Evolutionary conservation across 2,329 filamentous ascomycete genomes (phyloP).

Genomic region (Emmonsiellopsis sp.): DNA sequence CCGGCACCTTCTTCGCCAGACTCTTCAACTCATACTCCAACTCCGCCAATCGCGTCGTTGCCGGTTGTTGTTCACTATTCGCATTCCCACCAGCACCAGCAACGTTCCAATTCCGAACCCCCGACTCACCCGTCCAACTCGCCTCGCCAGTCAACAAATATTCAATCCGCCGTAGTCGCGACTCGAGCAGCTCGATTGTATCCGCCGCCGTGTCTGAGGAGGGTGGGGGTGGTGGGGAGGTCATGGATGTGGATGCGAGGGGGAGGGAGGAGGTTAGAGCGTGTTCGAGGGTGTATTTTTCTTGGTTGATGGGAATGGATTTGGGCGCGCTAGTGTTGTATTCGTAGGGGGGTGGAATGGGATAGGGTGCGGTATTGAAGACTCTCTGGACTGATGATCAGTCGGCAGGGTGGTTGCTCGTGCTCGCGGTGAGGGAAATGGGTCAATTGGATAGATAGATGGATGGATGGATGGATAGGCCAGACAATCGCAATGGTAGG

Average conservation of each 20-base stretch:
- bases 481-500: no score
- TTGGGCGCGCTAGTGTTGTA: neutral
- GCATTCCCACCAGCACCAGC: neutral
- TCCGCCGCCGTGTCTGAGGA: constrained; percentile 22
- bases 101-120: constrained; percentile 5
- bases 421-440: no score
- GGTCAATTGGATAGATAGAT: no score
- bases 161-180: constrained; percentile 35
- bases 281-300: neutral
- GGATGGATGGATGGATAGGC: no score
- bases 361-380: no score
- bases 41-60: constrained; percentile 27
- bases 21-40: constrained; percentile 31
- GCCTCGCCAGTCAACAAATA: constrained; percentile 36
- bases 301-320: neutral
- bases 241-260: neutral
- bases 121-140: constrained; percentile 31
- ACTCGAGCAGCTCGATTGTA: constrained; percentile 36
- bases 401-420: no score
- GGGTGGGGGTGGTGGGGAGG: neutral
- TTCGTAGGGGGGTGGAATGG: neutral
- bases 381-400: no score
- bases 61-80: constrained; percentile 8
- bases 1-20: constrained; percentile 29
- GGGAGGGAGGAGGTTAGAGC: neutral